Evolutionary conservation across 2,329 filamentous ascomycete genomes (phyloP).

Genomic region (Penicillium sp.): DNA sequence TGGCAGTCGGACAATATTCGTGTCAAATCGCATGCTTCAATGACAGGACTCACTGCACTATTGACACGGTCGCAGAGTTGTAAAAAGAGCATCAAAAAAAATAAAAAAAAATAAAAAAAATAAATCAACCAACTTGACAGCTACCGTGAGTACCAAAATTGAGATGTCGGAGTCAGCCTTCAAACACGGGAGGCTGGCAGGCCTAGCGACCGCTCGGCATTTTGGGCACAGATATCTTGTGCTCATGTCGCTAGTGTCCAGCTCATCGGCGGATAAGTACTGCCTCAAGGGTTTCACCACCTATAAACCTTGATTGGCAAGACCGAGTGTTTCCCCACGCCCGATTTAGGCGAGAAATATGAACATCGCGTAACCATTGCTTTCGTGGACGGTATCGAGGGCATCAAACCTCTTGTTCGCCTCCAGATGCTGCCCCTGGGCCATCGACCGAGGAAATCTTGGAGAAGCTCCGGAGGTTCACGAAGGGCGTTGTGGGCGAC

Average conservation of each 20-base stretch:
- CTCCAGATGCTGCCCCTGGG: background rate
- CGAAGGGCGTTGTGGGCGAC: background rate
- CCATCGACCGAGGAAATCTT: background rate
- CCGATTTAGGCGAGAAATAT: slow-evolving; percentile 1
- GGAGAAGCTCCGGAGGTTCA: slow-evolving; percentile 1
- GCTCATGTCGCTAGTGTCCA: slow-evolving; percentile 1
- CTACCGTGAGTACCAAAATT: background rate
- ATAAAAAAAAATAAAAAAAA: background rate
- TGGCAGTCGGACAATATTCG: slow-evolving; percentile 40
- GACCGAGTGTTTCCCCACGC: background rate
- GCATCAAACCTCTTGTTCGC: background rate
- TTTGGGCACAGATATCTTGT: slow-evolving; percentile 2
- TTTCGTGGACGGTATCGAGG: background rate
- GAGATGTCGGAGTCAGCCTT: slow-evolving; percentile 3
- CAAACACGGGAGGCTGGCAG: slow-evolving; percentile 4
- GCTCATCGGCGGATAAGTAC: background rate
- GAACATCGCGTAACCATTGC: slow-evolving; percentile 1
- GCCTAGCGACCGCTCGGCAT: background rate
- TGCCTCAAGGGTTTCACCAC: background rate
- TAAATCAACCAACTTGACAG: background rate
- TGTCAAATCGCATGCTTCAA: slow-evolving; percentile 29
- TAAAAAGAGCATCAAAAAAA: background rate
- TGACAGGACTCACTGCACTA: slow-evolving; percentile 7
- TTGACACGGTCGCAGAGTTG: slow-evolving; percentile 9
- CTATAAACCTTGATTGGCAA: slow-evolving; percentile 2